phyloP scores from a whole-genome alignment of 257 asterid genomes.

The Ilex aquifolium region DNA sequence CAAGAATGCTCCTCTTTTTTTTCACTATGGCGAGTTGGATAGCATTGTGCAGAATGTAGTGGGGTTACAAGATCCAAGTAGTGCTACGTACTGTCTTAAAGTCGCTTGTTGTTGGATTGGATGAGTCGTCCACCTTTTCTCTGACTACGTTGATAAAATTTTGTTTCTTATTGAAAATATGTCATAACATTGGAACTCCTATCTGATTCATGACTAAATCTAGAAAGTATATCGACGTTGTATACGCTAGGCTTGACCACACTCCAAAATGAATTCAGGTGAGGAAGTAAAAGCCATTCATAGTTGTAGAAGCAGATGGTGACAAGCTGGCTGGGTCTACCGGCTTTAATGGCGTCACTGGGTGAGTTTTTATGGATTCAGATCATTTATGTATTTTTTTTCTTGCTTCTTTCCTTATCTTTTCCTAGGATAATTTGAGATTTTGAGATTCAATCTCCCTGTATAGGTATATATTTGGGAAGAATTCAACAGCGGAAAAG shows the following conservation, averaged over 20 bases:
- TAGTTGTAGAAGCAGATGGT: conserved; percentile 68
- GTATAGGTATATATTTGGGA: conserved; percentile 79
- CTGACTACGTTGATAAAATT: no score
- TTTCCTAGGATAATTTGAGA: not conserved
- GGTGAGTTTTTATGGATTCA: conserved; percentile 35
- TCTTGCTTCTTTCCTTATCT: not conserved
- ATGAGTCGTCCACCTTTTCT: no score
- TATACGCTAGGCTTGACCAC: not conserved
- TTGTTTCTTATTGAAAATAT: no score
- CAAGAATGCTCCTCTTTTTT: no score
- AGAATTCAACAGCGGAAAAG: conserved; percentile 68
- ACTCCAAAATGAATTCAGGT: conserved; percentile 37
- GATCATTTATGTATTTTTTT: not conserved
- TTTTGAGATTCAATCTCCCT: conserved; percentile 3
- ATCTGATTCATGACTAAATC: no score
- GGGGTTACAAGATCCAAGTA: no score
- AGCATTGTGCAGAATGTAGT: no score
- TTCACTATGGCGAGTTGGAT: no score
- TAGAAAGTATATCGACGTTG: not conserved
- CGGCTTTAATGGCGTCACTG: conserved; percentile 83
- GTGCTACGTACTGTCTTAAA: no score
- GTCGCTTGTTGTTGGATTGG: no score
- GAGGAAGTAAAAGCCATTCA: conserved; percentile 61
- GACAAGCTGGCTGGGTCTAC: conserved; percentile 66
- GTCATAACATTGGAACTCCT: no score